Conservation (phyloP, 2,329 filamentous ascomycete genomes). For the Phaeosphaeriaceae sp. region DNA sequence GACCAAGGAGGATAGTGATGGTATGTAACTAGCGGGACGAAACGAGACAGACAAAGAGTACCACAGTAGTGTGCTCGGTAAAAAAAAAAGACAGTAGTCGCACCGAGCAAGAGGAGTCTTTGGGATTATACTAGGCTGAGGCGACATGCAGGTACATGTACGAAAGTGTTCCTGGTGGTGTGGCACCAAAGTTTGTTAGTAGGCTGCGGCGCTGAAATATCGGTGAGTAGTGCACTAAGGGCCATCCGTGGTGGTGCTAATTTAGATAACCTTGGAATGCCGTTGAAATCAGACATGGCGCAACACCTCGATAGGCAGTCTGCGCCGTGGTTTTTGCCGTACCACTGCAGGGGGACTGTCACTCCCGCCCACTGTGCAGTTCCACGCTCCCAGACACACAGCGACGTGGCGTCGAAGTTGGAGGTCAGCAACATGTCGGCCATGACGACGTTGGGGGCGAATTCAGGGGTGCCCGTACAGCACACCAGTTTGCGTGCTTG, state of each 20-base stretch:
- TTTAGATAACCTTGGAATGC: slow-evolving; percentile 36
- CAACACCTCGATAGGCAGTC: slow-evolving; percentile 34
- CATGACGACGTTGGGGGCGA: slow-evolving; percentile 12
- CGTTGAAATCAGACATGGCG: slow-evolving; percentile 26
- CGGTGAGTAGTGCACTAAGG: slow-evolving; percentile 36
- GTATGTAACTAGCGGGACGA: slow-evolving; percentile 37
- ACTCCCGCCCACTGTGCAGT: slow-evolving; percentile 23
- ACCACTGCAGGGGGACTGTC: slow-evolving; percentile 28
- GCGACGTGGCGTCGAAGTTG: slow-evolving; percentile 25
- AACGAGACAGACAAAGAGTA: slow-evolving; percentile 31
- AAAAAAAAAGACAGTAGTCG: slow-evolving; percentile 23
- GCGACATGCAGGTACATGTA: slow-evolving; percentile 37
- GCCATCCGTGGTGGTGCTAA: slow-evolving; percentile 28
- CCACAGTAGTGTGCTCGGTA: slow-evolving; percentile 33
- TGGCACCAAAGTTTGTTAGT: slow-evolving; percentile 28
- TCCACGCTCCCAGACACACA: slow-evolving; percentile 13
- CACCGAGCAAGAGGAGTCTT: slow-evolving; percentile 31
- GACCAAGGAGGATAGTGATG: slow-evolving; percentile 29
- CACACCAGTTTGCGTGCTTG: slow-evolving; percentile 10
- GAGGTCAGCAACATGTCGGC: slow-evolving; percentile 25
- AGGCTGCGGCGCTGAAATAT: slow-evolving; percentile 36
- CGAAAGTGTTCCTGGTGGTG: slow-evolving; percentile 24
- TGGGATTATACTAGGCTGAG: slow-evolving; percentile 33
- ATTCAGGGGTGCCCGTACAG: slow-evolving; percentile 17
- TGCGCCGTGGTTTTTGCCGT: slow-evolving; percentile 33